Evolutionary conservation across 345 rosid species (phyloP).

Genomic region (Citrus maxima): DNA sequence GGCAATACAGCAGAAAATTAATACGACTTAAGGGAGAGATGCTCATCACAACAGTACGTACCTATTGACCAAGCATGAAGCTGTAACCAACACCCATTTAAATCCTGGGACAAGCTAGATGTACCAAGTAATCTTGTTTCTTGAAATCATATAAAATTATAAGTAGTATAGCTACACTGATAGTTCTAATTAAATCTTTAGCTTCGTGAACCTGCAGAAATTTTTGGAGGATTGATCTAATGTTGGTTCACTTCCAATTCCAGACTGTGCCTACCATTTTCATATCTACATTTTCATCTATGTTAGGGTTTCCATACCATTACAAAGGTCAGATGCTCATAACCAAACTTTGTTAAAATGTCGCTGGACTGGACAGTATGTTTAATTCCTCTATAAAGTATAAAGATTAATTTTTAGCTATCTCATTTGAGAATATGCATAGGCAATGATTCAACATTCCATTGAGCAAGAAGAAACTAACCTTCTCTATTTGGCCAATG

Average conservation of each 20-base stretch:
- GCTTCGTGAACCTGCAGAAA: neutral
- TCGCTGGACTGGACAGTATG: neutral
- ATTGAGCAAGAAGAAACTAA: slow-evolving; percentile 19
- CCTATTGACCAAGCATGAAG: slow-evolving; percentile 92
- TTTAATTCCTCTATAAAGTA: neutral
- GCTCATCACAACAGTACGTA: slow-evolving; percentile 13
- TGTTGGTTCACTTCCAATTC: neutral
- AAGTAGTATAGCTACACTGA: neutral
- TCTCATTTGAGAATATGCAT: neutral
- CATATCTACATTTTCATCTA: neutral
- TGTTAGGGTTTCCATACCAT: neutral
- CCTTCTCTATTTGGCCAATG: slow-evolving; percentile 46
- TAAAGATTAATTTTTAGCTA: neutral
- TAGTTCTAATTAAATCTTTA: neutral
- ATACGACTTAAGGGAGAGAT: neutral
- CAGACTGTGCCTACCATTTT: neutral
- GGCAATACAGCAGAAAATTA: neutral
- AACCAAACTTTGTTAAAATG: neutral
- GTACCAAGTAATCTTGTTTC: slow-evolving; percentile 51
- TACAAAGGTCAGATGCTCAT: neutral
- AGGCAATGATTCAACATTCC: neutral
- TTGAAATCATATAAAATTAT: slow-evolving; percentile 19
- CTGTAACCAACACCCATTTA: slow-evolving; percentile 68
- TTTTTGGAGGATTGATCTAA: neutral
- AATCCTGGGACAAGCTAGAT: slow-evolving; percentile 87